Evolutionary conservation across 495 filamentous ascomycete species (phyloP).

Genomic region (Lichina pygmaea): DNA sequence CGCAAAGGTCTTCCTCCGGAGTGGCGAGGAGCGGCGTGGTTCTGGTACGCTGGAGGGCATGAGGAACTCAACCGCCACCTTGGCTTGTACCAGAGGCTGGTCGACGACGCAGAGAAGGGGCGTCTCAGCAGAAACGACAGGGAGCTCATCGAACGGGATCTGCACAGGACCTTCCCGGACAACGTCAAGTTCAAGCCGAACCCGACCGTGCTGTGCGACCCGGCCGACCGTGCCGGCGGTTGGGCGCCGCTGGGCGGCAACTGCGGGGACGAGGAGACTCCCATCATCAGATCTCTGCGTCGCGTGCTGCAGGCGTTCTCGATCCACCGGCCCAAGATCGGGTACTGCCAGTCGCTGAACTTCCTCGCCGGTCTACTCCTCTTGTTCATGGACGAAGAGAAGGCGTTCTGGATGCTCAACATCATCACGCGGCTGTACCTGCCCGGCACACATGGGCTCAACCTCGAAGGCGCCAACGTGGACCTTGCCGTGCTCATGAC

Average conservation of each 20-base stretch:
- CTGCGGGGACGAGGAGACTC: conserved; percentile 25
- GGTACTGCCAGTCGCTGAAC: conserved; percentile 92
- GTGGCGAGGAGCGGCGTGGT: conserved; percentile 85
- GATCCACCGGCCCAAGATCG: conserved; percentile 64
- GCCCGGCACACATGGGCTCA: conserved; percentile 78
- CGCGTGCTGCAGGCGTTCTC: conserved; percentile 76
- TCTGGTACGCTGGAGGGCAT: conserved; percentile 85
- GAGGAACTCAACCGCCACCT: conserved; percentile 41
- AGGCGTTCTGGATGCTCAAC: conserved; percentile 81
- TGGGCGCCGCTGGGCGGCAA: conserved; percentile 6
- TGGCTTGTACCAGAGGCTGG: conserved; percentile 44
- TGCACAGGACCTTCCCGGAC: conserved; percentile 89
- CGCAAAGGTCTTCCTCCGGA: conserved; percentile 91
- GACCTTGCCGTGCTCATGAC: conserved; percentile 88
- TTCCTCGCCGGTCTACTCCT: conserved; percentile 92
- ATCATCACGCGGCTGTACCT: conserved; percentile 74
- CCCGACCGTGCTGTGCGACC: conserved; percentile 5
- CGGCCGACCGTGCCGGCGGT: background rate
- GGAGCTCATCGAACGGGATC: conserved; percentile 82
- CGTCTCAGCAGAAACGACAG: conserved; percentile 40
- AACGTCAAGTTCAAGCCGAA: conserved; percentile 79
- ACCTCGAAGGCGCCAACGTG: conserved; percentile 76
- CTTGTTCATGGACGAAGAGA: conserved; percentile 76
- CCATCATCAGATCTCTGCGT: conserved; percentile 54
- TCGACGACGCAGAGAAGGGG: conserved; percentile 32